Evolutionary conservation across 1,284 basidiomycete genomes (phyloP).

Genomic region (Ganoderma sinense): DNA sequence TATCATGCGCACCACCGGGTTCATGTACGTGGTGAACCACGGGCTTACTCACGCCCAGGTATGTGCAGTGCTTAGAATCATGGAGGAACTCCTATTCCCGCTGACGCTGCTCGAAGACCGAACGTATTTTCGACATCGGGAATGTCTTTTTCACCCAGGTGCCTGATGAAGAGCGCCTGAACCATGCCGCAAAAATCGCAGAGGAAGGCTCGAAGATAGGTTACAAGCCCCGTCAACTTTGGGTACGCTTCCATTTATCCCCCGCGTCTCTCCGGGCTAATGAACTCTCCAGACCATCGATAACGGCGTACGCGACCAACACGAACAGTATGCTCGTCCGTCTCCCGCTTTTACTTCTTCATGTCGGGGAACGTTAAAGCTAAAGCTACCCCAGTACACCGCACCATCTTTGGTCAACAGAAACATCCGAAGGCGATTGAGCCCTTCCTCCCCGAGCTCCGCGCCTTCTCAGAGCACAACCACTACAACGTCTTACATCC

Average conservation of each 20-base stretch:
- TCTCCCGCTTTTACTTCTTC: too few species aligned
- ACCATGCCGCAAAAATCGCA: conserved; percentile 53
- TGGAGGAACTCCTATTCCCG: neutral
- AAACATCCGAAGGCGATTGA: conserved; percentile 42
- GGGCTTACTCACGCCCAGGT: conserved; percentile 57
- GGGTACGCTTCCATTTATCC: conserved; percentile 46
- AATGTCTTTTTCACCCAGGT: conserved; percentile 65
- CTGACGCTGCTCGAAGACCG: conserved; percentile 22
- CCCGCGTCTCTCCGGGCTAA: neutral
- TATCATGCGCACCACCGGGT: conserved; percentile 67
- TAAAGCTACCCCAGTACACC: conserved; percentile 42
- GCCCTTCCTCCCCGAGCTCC: conserved; percentile 50
- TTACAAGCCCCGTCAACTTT: conserved; percentile 64
- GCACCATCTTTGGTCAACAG: conserved; percentile 39
- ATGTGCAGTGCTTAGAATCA: conserved; percentile 1
- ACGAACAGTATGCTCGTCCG: conserved; percentile 66
- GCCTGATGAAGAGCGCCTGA: conserved; percentile 61
- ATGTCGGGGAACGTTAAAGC: too few species aligned
- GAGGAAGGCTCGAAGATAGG: conserved; percentile 63
- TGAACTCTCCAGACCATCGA: conserved; percentile 45
- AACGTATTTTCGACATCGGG: conserved; percentile 70
- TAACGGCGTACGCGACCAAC: conserved; percentile 62
- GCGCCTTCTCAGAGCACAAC: conserved; percentile 39
- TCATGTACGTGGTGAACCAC: conserved; percentile 72
- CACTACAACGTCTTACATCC: conserved; percentile 37